These are phyloP conservation scores for Diaporthe citri DNA, from an alignment of 2,329 filamentous ascomycete species.

Conservation along the genomic window DNA sequence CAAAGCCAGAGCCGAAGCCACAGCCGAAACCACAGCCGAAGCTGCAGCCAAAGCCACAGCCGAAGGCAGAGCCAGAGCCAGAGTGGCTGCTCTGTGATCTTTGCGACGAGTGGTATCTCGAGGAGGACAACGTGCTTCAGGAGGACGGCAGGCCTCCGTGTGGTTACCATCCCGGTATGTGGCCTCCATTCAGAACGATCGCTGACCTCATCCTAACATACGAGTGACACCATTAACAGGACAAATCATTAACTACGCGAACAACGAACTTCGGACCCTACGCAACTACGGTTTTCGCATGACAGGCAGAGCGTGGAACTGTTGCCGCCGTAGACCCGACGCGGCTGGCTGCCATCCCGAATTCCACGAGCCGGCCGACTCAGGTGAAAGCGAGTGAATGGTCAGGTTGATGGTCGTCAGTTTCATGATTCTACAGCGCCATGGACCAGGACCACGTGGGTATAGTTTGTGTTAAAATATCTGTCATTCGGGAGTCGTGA, in stretches of 20 bases:
- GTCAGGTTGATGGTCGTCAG: neutral
- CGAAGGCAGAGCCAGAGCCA: neutral
- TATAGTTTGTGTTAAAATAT: neutral
- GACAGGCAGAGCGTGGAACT: neutral
- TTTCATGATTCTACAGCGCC: neutral
- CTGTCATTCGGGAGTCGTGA: neutral
- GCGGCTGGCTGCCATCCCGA: neutral
- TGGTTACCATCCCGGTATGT: neutral
- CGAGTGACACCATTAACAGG: neutral
- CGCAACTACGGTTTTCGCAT: neutral
- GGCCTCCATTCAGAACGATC: too few species aligned
- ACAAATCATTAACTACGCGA: neutral
- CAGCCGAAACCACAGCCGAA: neutral
- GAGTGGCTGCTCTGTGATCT: neutral
- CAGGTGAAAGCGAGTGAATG: neutral
- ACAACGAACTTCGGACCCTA: neutral
- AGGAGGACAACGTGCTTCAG: neutral
- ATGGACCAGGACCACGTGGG: neutral
- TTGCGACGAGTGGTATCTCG: neutral
- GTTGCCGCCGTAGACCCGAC: neutral
- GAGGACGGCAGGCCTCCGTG: neutral
- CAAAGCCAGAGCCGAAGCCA: neutral
- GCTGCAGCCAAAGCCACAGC: too few species aligned
- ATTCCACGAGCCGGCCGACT: neutral
- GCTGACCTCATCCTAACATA: neutral